phyloP scores from a whole-genome alignment of 306 rosid genomes.

The Sicyos baderoa region DNA sequence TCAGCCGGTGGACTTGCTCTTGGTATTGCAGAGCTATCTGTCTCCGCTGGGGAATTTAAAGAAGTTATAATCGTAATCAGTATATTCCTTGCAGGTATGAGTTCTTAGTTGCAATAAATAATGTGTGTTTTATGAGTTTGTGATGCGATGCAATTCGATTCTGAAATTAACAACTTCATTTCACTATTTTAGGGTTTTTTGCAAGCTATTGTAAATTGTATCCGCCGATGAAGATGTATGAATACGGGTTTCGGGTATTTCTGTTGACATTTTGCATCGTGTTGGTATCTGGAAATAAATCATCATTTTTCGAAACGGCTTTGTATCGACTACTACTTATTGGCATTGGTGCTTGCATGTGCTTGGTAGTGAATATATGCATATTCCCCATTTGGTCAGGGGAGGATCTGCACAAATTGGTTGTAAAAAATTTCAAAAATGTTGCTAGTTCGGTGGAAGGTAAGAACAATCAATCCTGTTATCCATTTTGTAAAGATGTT shows the following conservation, averaged over 20 bases:
- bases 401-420: conserved; percentile 86
- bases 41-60: conserved; percentile 60
- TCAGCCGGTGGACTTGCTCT: conserved; percentile 93
- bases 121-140: no score
- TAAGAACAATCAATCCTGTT: conserved; percentile 15
- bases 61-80: conserved; percentile 46
- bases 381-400: conserved; percentile 63
- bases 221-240: conserved; percentile 81
- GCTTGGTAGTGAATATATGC: conserved; percentile 6
- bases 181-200: conserved; percentile 48
- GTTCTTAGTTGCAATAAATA: no score
- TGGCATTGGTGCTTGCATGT: conserved; percentile 71
- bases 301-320: conserved; percentile 60
- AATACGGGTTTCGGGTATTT: conserved; percentile 92
- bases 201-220: conserved; percentile 73
- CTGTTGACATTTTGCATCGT: conserved; percentile 90
- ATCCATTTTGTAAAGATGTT: not conserved
- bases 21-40: conserved; percentile 55
- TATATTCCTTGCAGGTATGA: conserved; percentile 60
- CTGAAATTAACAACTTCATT: not conserved
- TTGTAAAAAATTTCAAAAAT: conserved; percentile 70
- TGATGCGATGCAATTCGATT: no score
- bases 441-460: conserved; percentile 93
- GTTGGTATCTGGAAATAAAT: conserved; percentile 63
- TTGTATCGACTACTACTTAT: conserved; percentile 64